Base-by-base conservation (phyloP, 108 stramenopile genomes). In the Cyclostephanos tholiformis region DNA sequence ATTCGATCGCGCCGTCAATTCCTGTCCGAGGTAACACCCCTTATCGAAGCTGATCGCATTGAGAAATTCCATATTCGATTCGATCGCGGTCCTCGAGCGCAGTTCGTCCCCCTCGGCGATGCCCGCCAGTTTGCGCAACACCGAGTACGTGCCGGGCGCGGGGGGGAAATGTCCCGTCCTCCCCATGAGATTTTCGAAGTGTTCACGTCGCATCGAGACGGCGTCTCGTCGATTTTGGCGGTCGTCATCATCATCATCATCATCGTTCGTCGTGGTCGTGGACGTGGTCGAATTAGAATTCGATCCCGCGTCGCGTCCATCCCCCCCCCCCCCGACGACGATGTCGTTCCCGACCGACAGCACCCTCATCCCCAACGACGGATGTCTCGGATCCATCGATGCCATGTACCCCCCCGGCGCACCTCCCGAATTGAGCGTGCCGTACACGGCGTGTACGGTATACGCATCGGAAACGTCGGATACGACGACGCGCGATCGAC, bases 11-110 rank as follows among this genome's bases (percentile, higher is more conserved):
- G 99, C 99, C 7, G 97, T 96, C 46, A 99, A 74, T 72, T 99
- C 99, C 75, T 99, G 99, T 36, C 99, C 99, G 1, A 98, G 49
- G 81, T 99, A 99, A 83, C 99, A 99, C 10, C 99, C 99, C 78
- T 99, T 99, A 63, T 75, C 51, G 73, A 98, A 99, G 41, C 79
- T 84, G 25, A 98, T 89, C 29, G 91, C 95, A 75, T 95, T 87
- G 52, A 97, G 68, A 62, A 95, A 89, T 67, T 98, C 98, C 67
- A 97, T 85, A 58, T 98, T 97, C 79, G 79, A 82, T 90, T 98
- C 97, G 17, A 95, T 75, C 0, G 98, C 97, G 19, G 97, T 89
- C 22, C 79, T 80, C 6, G 88, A 87, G 17, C 65, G 63, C 7
- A 96, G 23, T 82, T 95, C 95, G 30, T 65, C 26, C 25, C 97